These are phyloP conservation scores for Neocucurbitaria cava DNA, from an alignment of 2,329 filamentous ascomycete species.

Conservation along the genomic window DNA sequence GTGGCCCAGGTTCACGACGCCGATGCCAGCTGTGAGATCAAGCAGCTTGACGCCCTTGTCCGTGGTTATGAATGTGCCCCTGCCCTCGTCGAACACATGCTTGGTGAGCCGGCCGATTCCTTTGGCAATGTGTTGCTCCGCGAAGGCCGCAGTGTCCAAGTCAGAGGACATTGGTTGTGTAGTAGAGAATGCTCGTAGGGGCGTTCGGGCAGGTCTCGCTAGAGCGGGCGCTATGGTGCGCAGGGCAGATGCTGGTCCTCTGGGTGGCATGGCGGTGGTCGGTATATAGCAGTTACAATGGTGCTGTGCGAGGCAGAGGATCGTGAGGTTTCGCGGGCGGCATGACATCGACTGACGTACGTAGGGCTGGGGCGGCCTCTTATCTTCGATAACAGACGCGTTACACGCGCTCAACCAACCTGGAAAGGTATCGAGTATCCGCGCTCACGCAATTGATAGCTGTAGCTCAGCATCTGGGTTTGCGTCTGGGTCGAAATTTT, in stretches of 20 bases:
- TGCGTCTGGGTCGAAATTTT: too few relatives aligned
- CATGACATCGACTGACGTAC: slow-evolving; percentile 9
- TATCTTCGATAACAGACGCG: slow-evolving; percentile 15
- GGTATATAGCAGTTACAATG: slow-evolving; percentile 1
- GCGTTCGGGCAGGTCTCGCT: slow-evolving; percentile 5
- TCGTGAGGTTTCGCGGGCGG: neutral
- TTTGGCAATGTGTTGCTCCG: slow-evolving; percentile 39
- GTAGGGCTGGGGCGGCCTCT: slow-evolving; percentile 1
- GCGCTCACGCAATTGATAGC: too few relatives aligned
- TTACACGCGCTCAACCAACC: slow-evolving; percentile 17
- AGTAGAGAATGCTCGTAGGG: slow-evolving; percentile 25
- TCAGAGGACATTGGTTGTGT: slow-evolving; percentile 19
- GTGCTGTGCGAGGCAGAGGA: slow-evolving; percentile 1
- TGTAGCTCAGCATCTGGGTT: too few relatives aligned
- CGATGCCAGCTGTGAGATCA: slow-evolving; percentile 38
- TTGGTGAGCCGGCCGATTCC: slow-evolving; percentile 41
- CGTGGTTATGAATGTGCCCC: slow-evolving; percentile 38
- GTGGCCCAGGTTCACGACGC: slow-evolving; percentile 39
- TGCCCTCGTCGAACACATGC: slow-evolving; percentile 40
- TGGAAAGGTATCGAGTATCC: too few relatives aligned
- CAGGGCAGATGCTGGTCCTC: slow-evolving; percentile 13
- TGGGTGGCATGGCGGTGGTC: slow-evolving; percentile 17
- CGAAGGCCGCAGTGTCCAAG: slow-evolving; percentile 33
- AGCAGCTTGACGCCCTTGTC: slow-evolving; percentile 41
- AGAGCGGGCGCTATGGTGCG: slow-evolving; percentile 21